phyloP scores from a whole-genome alignment of 2,329 filamentous ascomycete genomes.

The Microdochium paspali region DNA sequence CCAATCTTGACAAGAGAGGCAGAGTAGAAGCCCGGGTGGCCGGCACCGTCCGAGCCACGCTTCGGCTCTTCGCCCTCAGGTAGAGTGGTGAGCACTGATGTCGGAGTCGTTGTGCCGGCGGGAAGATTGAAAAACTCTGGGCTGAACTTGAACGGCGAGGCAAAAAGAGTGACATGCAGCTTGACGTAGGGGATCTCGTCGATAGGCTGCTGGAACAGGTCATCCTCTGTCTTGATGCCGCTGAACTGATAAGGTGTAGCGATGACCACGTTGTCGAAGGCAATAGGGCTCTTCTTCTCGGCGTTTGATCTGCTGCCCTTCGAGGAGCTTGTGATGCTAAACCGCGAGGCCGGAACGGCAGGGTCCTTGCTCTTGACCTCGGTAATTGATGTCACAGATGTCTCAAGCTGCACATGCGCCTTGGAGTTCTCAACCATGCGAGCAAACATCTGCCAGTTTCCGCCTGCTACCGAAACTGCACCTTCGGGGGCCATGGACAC shows the following conservation, averaged over 20 bases:
- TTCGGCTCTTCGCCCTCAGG: conserved; percentile 43
- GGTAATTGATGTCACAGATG: conserved; percentile 53
- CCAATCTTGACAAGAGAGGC: conserved; percentile 64
- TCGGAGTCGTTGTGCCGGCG: conserved; percentile 50
- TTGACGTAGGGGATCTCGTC: conserved; percentile 77
- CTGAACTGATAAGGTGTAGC: conserved; percentile 79
- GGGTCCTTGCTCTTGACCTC: conserved; percentile 33
- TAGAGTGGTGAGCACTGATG: conserved; percentile 75
- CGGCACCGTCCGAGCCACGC: conserved; percentile 49
- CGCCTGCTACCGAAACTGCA: conserved; percentile 68
- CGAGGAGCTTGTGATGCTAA: conserved; percentile 30
- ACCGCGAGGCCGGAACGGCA: conserved; percentile 30
- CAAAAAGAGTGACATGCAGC: conserved; percentile 83
- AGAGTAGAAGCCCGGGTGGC: conserved; percentile 74
- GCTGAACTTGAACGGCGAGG: conserved; percentile 65
- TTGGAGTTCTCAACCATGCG: conserved; percentile 61
- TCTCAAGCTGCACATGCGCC: conserved; percentile 55
- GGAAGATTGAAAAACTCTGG: conserved; percentile 63
- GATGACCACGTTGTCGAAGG: conserved; percentile 74
- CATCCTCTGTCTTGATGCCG: conserved; percentile 51
- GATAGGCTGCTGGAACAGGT: conserved; percentile 60
- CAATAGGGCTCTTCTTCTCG: conserved; percentile 32
- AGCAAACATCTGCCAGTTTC: conserved; percentile 94
- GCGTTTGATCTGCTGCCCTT: conserved; percentile 9
- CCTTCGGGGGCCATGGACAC: conserved; percentile 84